Evolutionary conservation across 495 filamentous ascomycete genomes (phyloP), one percentile per base, ranked within the genome.

Genomic region (Clohesyomyces aquaticus): DNA sequence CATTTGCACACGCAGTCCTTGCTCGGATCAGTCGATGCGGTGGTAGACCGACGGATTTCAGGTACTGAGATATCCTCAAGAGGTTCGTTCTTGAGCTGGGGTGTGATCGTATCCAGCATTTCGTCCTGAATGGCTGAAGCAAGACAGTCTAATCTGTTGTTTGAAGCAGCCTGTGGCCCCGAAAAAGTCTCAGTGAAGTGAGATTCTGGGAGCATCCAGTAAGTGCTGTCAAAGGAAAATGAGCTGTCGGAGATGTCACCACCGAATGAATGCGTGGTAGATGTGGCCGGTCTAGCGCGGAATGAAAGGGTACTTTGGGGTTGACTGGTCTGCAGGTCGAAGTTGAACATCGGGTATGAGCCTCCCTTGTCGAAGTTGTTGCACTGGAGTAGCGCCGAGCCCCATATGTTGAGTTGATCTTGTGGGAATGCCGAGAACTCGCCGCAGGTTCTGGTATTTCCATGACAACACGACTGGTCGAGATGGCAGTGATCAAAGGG

Each of bases 401-500:
- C 26, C 63, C 63, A 66, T 4, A 53, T 41, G 18, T 60, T 28
- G 42, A 66, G 41, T 12, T 50, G 16, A 10, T 49, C 54, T 29
- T 50, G 45, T 4, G 61, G 23, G 3, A 35, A 14, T 21, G 41
- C 32, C 21, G 51, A 14, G 32, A 11, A 50, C 12, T 66, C 50
- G 29, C 45, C 56, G 27, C 53, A 54, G 4, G 14, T 25, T 55
- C 56, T 35, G 45, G 46, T 4, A 26, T 26, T 6, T 10, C 45
- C 55, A 49, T 66, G 67, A 48, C 63, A 70, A 45, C 57, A 70
- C 12, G 52, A 42, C 1, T 49, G 27, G 57, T 55, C 41, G 14
- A 63, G 41, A 26, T 69, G 61, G 45, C 66, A 70, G 38, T 70
- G 62, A 11, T 66, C 67, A 22, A 48, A 56, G 12, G 57, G 28